Evolutionary conservation across 2,329 filamentous ascomycete genomes (phyloP), one percentile per base, ranked within the genome.

Genomic region (Beauveria caledonica): DNA sequence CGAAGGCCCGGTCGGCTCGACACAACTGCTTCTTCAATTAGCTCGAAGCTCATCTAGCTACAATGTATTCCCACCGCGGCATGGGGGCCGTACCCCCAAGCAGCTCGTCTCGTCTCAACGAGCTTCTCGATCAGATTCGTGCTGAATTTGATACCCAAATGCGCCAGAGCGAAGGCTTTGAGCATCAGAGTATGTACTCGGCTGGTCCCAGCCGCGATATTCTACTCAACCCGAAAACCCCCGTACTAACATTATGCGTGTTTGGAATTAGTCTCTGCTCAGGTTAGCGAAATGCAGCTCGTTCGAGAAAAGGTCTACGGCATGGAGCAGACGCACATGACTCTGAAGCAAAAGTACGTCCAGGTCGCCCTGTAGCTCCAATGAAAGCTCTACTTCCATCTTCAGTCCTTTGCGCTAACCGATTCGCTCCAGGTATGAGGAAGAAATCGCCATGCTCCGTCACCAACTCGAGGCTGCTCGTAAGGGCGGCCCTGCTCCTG

Each of bases 221-320:
- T 33, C 54, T 39, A 50, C 36, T 54, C 25, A 15, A 25, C 25
- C n/a, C 13, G 55, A n/a, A 42, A 58, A 33, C 60, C 60, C 21
- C 33, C 27, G 51, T 63, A 60, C 67, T 62, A 57, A 52, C 55
- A 68, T 70, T 70, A 65, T 62, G 62, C 61, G 33, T 55, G 60
- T 60, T 68, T 60, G 59, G 59, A 60, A 62, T 66, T 73, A 97
- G 94, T 97, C 71, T 86, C 90, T 62, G 85, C 86, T 54, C 94
- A 99, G 73, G 88, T 97, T 65, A 88, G 93, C 70, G 94, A 99
- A 77, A 94, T 97, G 83, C 90, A 96, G 72, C 84, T 96, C 70
- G 91, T 99, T 54, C 84, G 92, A 64, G 88, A 92, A 71, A 97
- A 96, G 76, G 90, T 99, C 62, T 97, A 91, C 70, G 85, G 90